Evolutionary conservation across 148 eudicot genomes (phyloP), one percentile per base, ranked within the genome.

Genomic region (Rheum nobile): DNA sequence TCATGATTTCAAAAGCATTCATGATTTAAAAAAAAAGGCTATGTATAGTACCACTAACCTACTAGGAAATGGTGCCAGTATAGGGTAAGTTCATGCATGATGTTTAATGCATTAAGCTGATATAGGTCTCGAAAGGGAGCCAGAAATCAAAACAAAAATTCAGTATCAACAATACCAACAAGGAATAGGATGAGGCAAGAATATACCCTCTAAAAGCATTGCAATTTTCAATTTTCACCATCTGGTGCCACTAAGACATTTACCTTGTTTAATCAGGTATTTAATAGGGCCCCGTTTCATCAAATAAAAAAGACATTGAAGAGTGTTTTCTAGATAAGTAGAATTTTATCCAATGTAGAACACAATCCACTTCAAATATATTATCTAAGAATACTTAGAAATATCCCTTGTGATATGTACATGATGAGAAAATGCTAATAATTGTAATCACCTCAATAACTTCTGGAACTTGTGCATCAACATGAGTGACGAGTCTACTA

Each of bases 401-500:
- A 12, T 24, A 65, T 6, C 70, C 38, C 32, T 13, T 35, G 19
- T 14, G 31, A 19, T 26, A 28, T 31, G 39, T 65, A n/a, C n/a
- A n/a, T n/a, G 39, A 32, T 65, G 70, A 32, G 41, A 65, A 65
- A 65, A 43, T 76, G 71, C 35, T 77, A 39, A 26, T 39, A 34
- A 24, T 63, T 52, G 80, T 68, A 44, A 67, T 41, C 52, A n/a
- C 99, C 97, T 90, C 93, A 78, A 95, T 86, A 77, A 95, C 90
- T 80, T 95, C 91, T 70, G 99, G 99, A 79, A 95, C 90, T 79
- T 87, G 80, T 71, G 90, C 92, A 55, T 95, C 92, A 77, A 88
- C 88, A 69, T 67, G 75, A 85, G 92, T 82, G 38, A 78, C 79
- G 55, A 75, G 79, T n/a, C 44, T 71, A 65, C 59, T 59, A 76